Evolutionary conservation across 2,329 filamentous ascomycete genomes (phyloP), one percentile per base, ranked within the genome.

Genomic region (Eutypella sp.): DNA sequence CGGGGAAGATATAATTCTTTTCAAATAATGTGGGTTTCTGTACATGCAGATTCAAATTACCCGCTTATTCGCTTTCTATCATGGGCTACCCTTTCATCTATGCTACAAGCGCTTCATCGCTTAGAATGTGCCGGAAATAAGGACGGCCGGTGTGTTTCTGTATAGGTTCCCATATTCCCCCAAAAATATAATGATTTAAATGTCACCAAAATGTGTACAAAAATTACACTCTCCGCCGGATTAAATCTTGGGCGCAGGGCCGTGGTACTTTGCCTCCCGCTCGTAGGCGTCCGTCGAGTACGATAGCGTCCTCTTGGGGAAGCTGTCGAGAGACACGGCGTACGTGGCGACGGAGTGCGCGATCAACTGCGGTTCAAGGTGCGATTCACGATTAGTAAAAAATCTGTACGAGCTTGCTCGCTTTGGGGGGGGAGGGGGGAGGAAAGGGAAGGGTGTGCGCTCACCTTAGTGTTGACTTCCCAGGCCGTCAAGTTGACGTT

Each of bases 331-430:
- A 0, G 81, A 85, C 3, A 68, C 61, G 10, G 84, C 84, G 56
- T 81, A 89, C 0, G 80, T 84, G 1, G 84, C 85, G n/a, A 88
- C 79, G 1, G 82, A 82, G 64, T 87, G 82, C 3, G 86, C 85
- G 53, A 90, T 84, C 29, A 83, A 69, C 76, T 79, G 44, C 13
- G 5, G 8, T n/a, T n/a, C n/a, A n/a, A n/a, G n/a, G n/a, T n/a
- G n/a, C n/a, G n/a, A n/a, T n/a, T n/a, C n/a, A n/a, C n/a, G n/a
- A n/a, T n/a, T n/a, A n/a, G n/a, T n/a, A n/a, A n/a, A n/a, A n/a
- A n/a, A n/a, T n/a, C n/a, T n/a, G n/a, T 9, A 10, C 13, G 19
- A 19, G 47, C 63, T 44, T 62, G 57, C 31, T 31, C 9, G n/a
- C 29, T n/a, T 19, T 16, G 13, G 10, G 22, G 9, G 8, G 10